A percentile compares a stretch with the other conserved stretches of the same genome.
phyloP scores from a whole-genome alignment of 2,329 filamentous ascomycete species.

The Orbilia quercus region DNA sequence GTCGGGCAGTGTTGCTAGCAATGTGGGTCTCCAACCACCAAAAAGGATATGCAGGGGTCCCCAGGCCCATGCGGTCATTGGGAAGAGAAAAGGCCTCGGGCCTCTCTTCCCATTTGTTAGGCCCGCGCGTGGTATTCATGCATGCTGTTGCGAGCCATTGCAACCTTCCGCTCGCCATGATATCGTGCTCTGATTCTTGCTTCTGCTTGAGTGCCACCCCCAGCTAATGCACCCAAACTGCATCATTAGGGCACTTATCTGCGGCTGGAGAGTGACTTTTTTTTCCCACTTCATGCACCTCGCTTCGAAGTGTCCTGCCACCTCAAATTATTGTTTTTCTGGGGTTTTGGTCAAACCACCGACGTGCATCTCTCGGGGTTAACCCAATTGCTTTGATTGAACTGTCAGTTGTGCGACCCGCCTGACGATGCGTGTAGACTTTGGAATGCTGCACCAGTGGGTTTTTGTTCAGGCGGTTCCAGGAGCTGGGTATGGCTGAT shows the following conservation, averaged over 20 bases:
- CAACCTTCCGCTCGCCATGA: constrained; percentile 47
- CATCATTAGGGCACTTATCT: constrained; percentile 14
- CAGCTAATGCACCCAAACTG: constrained; percentile 12
- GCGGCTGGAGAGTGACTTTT: constrained; percentile 21
- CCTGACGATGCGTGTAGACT: no score
- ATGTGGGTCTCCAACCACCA: constrained; percentile 35
- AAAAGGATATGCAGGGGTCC: constrained; percentile 34
- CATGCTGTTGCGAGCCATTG: constrained; percentile 33
- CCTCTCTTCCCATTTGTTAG: constrained; percentile 41
- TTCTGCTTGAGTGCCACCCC: background rate
- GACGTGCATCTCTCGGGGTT: background rate
- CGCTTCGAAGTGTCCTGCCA: constrained; percentile 13
- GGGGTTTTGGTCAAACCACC: background rate
- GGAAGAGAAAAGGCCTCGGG: constrained; percentile 12
- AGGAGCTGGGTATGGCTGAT: no score
- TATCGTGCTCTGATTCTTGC: constrained; percentile 39
- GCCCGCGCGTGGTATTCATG: constrained; percentile 27
- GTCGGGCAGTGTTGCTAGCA: constrained; percentile 39
- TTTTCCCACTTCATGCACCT: constrained; percentile 16
- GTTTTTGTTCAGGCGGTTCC: no score
- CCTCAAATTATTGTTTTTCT: background rate
- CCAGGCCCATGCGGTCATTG: constrained; percentile 32
- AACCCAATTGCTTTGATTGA: background rate
- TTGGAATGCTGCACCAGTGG: no score
- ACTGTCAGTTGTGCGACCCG: background rate